These are phyloP conservation scores for Alternaria triticimaculans DNA, from an alignment of 2,329 filamentous ascomycete genomes.

Conservation along the genomic window DNA sequence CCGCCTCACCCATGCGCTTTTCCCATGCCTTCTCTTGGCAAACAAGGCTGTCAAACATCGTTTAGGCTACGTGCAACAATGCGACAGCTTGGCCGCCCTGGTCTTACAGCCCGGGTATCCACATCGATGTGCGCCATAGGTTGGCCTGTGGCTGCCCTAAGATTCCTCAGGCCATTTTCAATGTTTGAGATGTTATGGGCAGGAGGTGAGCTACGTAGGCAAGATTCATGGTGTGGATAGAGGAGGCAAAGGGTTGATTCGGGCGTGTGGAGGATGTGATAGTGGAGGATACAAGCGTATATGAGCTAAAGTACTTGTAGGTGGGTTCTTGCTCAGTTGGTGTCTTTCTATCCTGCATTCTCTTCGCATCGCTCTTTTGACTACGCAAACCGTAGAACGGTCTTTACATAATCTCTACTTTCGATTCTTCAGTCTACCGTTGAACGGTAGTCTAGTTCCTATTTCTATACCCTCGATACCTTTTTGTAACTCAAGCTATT, in stretches of 20 bases:
- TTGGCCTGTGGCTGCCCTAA: constrained; percentile 18
- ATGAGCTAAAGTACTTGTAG: not conserved
- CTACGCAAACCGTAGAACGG: constrained; percentile 34
- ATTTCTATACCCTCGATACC: not conserved
- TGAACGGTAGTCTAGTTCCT: constrained; percentile 28
- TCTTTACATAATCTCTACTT: constrained; percentile 27
- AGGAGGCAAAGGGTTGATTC: constrained; percentile 1
- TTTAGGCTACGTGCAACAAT: constrained; percentile 5
- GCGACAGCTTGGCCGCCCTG: constrained; percentile 24
- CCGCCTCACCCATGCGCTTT: constrained; percentile 13
- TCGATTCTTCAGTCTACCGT: constrained; percentile 18
- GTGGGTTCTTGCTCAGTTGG: not conserved
- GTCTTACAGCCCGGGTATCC: constrained; percentile 17
- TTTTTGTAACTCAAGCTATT: not conserved
- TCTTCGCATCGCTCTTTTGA: constrained; percentile 21
- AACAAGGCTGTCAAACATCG: constrained; percentile 25
- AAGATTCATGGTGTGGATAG: constrained; percentile 5
- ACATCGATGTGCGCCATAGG: constrained; percentile 18
- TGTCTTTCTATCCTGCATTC: constrained; percentile 8
- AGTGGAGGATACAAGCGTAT: constrained; percentile 3
- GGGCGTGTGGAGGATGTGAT: not conserved
- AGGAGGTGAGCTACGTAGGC: not conserved
- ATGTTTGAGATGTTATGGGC: constrained; percentile 5
- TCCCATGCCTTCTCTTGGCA: constrained; percentile 8
- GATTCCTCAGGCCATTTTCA: constrained; percentile 5